Base-by-base conservation (phyloP, 2,329 filamentous ascomycete species). In the Neobulgaria alba region DNA sequence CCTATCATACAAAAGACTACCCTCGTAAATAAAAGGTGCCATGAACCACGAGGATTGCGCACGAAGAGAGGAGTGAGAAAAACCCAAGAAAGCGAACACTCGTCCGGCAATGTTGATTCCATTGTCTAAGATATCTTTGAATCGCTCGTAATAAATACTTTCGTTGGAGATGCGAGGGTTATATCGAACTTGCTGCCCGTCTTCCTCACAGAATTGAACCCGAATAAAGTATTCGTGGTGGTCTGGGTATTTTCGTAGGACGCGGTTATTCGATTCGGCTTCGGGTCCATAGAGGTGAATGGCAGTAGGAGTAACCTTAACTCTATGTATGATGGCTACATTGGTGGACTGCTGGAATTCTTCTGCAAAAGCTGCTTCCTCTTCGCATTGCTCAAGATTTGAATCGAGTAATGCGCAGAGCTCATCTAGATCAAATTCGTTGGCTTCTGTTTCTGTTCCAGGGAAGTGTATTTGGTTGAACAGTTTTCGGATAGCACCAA, bases 51-150 rank as follows among this genome's bases (percentile, higher is more conserved):
- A 78, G 0, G 79, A 78, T 43, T 86, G 82, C 1, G 77, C 70
- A 10, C 85, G 71, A 3, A 90, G 67, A 0, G 84, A 88, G 0
- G 84, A 90, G 58, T 89, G 81, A 0, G 83, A 88, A 58, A 88
- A 90, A 0, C 85, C 85, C 0, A 90, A 66, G 53, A 89, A 90
- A 0, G 63, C 61, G 53, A 77, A 87, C 1, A 60, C 55, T 10
- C 77, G 67, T 0, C 77, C 82, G 2, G 73, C 82, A 39, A 90
- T 74, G 1, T 62, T 54, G 19, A 93, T 74, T 0, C 78, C 79
- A 0, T 67, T 54, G 2, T 64, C 58, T 7, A 92, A 65, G 0
- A 86, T 63, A 0, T 56, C 47, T 38, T 73, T 72, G 59, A 88
- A 89, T 0, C 79, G 73, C 0, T 57, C 51, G 45, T 76, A 73